These are phyloP conservation scores for Tylopilus sp. DNA, from an alignment of 768 basidiomycete species.

Conservation along the genomic window DNA sequence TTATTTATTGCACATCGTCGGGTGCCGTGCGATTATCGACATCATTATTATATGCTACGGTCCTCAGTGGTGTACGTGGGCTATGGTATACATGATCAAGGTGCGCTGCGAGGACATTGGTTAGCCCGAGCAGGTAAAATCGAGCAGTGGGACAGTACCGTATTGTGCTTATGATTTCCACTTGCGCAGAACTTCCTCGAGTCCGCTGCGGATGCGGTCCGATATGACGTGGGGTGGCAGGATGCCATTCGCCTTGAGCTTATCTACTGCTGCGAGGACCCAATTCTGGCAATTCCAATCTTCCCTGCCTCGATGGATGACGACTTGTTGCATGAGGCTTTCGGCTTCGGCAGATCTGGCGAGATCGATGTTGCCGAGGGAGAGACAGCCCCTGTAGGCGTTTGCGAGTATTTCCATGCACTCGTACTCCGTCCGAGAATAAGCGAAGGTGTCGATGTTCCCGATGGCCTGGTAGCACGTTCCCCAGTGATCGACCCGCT, in stretches of 20 bases:
- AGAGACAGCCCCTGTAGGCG: conserved; percentile 30
- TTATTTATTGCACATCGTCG: conserved; percentile 1
- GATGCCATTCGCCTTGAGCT: conserved; percentile 16
- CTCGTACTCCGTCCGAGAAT: conserved; percentile 25
- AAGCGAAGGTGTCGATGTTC: conserved; percentile 28
- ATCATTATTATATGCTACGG: background rate
- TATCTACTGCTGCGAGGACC: conserved; percentile 25
- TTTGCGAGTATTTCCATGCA: conserved; percentile 31
- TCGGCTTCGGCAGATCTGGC: conserved; percentile 12
- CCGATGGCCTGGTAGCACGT: conserved; percentile 30
- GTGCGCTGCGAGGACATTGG: background rate
- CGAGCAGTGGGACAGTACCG: background rate
- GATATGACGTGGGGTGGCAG: conserved; percentile 19
- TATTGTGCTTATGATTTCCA: conserved; percentile 17
- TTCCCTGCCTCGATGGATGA: conserved; percentile 23
- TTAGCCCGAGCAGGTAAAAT: conserved; percentile 4
- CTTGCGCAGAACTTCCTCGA: conserved; percentile 23
- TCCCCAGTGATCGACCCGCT: conserved; percentile 29
- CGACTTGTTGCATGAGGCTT: conserved; percentile 22
- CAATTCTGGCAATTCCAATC: conserved; percentile 34
- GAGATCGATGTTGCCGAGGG: conserved; percentile 20
- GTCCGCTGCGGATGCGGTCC: conserved; percentile 17
- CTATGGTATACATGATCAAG: background rate
- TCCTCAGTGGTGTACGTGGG: background rate
- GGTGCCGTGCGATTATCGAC: background rate